These are phyloP conservation scores for Microdochium nivale DNA, from an alignment of 2,329 filamentous ascomycete species.

Conservation along the genomic window DNA sequence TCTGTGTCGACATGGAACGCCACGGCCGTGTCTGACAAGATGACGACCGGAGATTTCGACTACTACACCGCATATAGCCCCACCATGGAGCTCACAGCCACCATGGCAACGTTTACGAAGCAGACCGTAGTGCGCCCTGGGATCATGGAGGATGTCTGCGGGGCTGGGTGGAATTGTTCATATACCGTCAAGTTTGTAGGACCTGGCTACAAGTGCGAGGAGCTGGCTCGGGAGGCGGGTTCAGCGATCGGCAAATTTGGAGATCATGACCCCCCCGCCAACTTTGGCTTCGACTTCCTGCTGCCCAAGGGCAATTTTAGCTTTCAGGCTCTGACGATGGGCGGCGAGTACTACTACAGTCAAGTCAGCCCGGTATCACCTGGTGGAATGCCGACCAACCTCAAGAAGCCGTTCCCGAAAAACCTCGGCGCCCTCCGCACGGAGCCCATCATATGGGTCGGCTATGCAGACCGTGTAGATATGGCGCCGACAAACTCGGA, in stretches of 20 bases:
- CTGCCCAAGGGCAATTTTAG: slow-evolving; percentile 21
- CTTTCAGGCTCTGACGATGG: slow-evolving; percentile 21
- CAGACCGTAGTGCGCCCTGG: slow-evolving; percentile 13
- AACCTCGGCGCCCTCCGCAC: slow-evolving; percentile 26
- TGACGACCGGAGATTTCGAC: slow-evolving; percentile 18
- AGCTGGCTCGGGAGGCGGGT: slow-evolving; percentile 19
- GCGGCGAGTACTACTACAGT: slow-evolving; percentile 21
- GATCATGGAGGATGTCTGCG: slow-evolving; percentile 25
- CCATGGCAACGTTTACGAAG: slow-evolving; percentile 14
- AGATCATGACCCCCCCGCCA: slow-evolving; percentile 13
- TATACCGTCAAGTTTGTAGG: slow-evolving; percentile 25
- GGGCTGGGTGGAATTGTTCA: slow-evolving; percentile 28
- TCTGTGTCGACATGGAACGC: slow-evolving; percentile 23
- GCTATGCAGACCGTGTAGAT: slow-evolving; percentile 17
- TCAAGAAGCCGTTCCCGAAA: slow-evolving; percentile 15
- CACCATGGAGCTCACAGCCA: slow-evolving; percentile 17
- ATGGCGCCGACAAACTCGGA: slow-evolving; percentile 11
- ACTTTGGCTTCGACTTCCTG: slow-evolving; percentile 20
- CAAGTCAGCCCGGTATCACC: slow-evolving; percentile 18
- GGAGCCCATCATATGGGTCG: slow-evolving; percentile 30
- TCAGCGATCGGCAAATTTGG: slow-evolving; percentile 18
- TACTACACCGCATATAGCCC: slow-evolving; percentile 18
- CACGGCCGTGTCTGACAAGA: slow-evolving; percentile 6
- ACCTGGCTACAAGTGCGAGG: slow-evolving; percentile 29
- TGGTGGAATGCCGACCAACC: slow-evolving; percentile 20